Percentiles rank a stretch among this genome's conserved stretches.
phyloP scores from a whole-genome alignment of 495 filamentous ascomycete species.

The Apodospora peruviana region DNA sequence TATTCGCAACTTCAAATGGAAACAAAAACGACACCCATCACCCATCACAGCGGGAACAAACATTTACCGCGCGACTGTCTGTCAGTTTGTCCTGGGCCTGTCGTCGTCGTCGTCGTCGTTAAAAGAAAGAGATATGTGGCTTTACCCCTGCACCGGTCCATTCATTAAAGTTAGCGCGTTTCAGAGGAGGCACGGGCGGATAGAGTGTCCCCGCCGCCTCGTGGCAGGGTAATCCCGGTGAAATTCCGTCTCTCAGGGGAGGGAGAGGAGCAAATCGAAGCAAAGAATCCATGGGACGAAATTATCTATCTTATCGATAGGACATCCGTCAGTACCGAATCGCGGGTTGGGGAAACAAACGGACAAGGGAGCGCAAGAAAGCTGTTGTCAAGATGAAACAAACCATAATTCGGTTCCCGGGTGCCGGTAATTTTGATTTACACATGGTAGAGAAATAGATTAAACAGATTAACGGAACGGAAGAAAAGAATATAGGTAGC shows the following conservation, averaged over 20 bases:
- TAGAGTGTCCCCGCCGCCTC: neutral
- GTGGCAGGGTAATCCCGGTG: neutral
- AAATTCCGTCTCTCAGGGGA: neutral
- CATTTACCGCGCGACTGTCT: too few relatives aligned
- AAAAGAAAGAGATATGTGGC: neutral
- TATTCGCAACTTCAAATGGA: too few relatives aligned
- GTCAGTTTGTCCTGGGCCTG: too few relatives aligned
- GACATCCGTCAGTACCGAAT: too few relatives aligned
- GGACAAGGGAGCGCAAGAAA: neutral
- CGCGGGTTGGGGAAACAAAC: too few relatives aligned
- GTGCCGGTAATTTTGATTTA: neutral
- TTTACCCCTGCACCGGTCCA: neutral
- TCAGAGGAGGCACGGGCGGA: neutral
- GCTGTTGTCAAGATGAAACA: neutral
- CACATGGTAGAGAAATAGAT: too few relatives aligned
- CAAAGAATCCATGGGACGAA: neutral
- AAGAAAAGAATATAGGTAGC: too few relatives aligned
- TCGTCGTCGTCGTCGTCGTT: neutral
- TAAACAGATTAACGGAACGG: too few relatives aligned
- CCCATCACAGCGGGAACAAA: too few relatives aligned
- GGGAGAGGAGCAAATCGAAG: neutral
- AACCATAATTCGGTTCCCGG: neutral
- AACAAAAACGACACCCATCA: too few relatives aligned
- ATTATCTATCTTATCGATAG: too few relatives aligned
- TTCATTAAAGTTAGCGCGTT: constrained; percentile 1